Evolutionary conservation across 2,329 filamentous ascomycete species (phyloP), one percentile per base, ranked within the genome.

Genomic region (Aphanocladium album): DNA sequence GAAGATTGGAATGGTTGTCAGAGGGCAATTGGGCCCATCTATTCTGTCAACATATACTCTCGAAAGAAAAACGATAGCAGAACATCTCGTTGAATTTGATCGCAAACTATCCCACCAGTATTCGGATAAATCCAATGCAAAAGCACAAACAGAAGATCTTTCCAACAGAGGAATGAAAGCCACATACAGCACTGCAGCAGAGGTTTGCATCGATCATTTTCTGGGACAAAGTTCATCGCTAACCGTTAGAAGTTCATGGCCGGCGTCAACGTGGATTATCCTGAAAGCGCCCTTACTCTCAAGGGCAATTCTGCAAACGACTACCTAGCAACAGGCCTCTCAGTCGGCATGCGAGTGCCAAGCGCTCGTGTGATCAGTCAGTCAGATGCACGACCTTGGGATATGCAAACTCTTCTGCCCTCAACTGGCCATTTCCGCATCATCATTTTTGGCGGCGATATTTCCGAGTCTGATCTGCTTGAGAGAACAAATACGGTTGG

Each of bases 81-180:
- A 84, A 0, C 82, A 87, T 58, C 73, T 89, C 1, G 89, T 90
- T 63, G 75, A 79, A 6, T 85, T 86, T 64, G 84, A 86, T 67
- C 79, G 80, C n/a, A n/a, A n/a, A n/a, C n/a, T n/a, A n/a, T n/a
- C n/a, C n/a, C n/a, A n/a, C n/a, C n/a, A n/a, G n/a, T n/a, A n/a
- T n/a, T n/a, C n/a, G n/a, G n/a, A n/a, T n/a, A 60, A 74, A 50
- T 33, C 23, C 25, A 25, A 12, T 50, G n/a, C n/a, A n/a, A n/a
- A n/a, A n/a, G n/a, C n/a, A n/a, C n/a, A n/a, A n/a, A n/a, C n/a
- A n/a, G n/a, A 30, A 53, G 25, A 33, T 14, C n/a, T 33, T n/a
- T 23, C n/a, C 9, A 33, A 39, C 19, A 11, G 8, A 49, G 78
- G 82, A 67, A 55, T 19, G 25, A 27, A 43, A 27, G 12, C 47